Evolutionary conservation across 306 rosid genomes (phyloP).

Genomic region (Mimosa bimucronata): DNA sequence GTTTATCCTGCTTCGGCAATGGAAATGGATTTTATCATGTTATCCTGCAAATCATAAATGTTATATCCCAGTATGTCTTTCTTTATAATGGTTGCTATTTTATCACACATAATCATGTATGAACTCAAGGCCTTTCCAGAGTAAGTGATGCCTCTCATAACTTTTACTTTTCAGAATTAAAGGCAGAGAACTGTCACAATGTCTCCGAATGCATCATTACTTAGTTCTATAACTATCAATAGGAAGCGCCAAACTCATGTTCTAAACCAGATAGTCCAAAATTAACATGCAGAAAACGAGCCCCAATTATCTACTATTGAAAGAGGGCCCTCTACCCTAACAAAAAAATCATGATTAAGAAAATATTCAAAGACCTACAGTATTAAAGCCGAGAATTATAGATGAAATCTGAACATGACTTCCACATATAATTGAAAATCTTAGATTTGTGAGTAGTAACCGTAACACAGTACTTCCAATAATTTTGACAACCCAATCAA

Average conservation of each 20-base stretch:
- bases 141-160: slow-evolving; percentile 12
- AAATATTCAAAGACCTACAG: background rate
- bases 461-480: background rate
- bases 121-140: background rate
- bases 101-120: background rate
- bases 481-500: background rate
- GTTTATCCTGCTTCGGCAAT: background rate
- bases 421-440: slow-evolving; percentile 17
- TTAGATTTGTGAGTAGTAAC: slow-evolving; percentile 17
- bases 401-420: background rate
- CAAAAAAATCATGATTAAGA: too few relatives aligned
- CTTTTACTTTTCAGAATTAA: background rate
- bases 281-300: slow-evolving; percentile 9
- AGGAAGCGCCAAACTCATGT: background rate
- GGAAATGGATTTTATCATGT: background rate
- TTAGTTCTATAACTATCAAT: background rate
- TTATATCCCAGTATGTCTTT: background rate
- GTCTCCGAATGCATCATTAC: background rate
- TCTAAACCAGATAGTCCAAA: too few relatives aligned
- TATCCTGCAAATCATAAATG: background rate
- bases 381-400: slow-evolving; percentile 15
- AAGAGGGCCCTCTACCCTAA: background rate
- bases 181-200: slow-evolving; percentile 7
- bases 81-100: background rate
- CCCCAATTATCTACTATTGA: slow-evolving; percentile 12